Percentiles rank a stretch among this genome's conserved stretches.
phyloP scores from a whole-genome alignment of 495 filamentous ascomycete genomes.

The Tetracladium setigerum region DNA sequence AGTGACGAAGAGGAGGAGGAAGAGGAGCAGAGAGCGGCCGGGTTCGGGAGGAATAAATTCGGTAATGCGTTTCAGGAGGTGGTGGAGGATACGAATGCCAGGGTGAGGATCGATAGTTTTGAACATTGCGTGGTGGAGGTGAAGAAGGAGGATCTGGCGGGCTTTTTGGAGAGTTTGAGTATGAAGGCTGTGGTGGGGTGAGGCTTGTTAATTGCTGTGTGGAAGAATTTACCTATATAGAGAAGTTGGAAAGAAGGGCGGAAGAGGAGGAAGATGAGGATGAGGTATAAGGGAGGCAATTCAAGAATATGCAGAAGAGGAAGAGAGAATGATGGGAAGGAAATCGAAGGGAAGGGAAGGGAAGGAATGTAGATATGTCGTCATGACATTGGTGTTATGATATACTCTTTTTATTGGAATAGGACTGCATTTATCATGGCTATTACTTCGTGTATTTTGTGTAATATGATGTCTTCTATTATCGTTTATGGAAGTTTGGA shows the following conservation, averaged over 20 bases:
- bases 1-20: conserved; percentile 45
- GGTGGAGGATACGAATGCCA: conserved; percentile 79
- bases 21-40: conserved; percentile 43
- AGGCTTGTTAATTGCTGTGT: conserved; percentile 7
- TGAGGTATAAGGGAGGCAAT: no score
- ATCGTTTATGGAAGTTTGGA: no score
- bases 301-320: not conserved
- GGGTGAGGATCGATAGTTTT: conserved; percentile 91
- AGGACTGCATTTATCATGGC: no score
- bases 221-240: not conserved
- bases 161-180: conserved; percentile 86
- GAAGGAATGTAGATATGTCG: conserved; percentile 19
- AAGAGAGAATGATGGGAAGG: not conserved
- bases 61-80: conserved; percentile 96
- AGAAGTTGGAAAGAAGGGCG: no score
- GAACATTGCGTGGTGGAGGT: conserved; percentile 97
- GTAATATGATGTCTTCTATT: no score
- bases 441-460: no score
- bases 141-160: conserved; percentile 84
- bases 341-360: not conserved
- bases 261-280: no score
- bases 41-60: conserved; percentile 76
- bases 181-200: conserved; percentile 87
- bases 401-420: no score
- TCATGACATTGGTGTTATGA: conserved; percentile 7